Evolutionary conservation across 2,329 filamentous ascomycete species (phyloP).

Genomic region (Albophoma yamanashiensis): DNA sequence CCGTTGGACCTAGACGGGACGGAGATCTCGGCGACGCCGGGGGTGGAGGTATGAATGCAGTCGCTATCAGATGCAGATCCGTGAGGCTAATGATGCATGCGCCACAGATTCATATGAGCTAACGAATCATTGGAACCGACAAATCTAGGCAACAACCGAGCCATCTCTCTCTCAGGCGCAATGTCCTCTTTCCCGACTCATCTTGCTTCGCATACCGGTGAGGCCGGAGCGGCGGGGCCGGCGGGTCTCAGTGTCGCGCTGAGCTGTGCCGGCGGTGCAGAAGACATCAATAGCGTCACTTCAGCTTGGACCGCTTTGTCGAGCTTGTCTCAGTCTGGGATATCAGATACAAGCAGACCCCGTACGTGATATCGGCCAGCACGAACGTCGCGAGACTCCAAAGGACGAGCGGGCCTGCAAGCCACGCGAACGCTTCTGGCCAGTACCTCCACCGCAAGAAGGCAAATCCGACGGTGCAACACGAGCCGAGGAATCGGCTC

Average conservation of each 20-base stretch:
- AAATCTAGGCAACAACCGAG: neutral
- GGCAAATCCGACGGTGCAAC: constrained; percentile 6
- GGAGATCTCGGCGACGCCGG: neutral
- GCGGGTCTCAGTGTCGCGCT: neutral
- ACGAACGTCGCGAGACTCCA: constrained; percentile 5
- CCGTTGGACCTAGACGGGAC: neutral
- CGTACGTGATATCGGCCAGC: constrained; percentile 3
- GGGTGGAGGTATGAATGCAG: neutral
- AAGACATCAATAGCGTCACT: neutral
- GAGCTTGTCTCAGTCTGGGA: neutral
- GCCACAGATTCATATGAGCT: neutral
- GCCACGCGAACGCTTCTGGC: constrained; percentile 6
- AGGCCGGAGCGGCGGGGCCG: neutral
- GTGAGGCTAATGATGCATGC: neutral
- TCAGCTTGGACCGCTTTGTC: neutral
- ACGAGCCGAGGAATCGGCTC: constrained; percentile 6
- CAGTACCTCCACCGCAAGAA: constrained; percentile 6
- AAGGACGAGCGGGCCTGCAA: constrained; percentile 3
- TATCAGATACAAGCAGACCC: constrained; percentile 2
- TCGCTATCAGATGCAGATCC: neutral
- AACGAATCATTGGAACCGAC: neutral
- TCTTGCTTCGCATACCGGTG: neutral
- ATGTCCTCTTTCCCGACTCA: neutral
- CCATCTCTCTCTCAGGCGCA: neutral
- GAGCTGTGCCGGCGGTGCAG: neutral